These are phyloP conservation scores for Kurtzmaniella cleridarum DNA, from an alignment of 805 yeast species.

Conservation along the genomic window DNA sequence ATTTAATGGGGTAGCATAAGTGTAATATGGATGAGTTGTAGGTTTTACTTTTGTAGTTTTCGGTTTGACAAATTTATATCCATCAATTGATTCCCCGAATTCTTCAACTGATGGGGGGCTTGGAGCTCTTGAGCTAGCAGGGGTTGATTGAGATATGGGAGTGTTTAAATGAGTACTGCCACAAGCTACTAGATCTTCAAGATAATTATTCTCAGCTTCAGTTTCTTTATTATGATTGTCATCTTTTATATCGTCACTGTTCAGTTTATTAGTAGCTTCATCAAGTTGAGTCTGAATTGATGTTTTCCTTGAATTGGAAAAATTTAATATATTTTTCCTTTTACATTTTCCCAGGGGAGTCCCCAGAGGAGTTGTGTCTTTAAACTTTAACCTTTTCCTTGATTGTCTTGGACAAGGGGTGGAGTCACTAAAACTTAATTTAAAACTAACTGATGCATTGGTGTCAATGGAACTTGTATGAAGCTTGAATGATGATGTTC, in stretches of 20 bases:
- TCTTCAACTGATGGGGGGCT: conserved; percentile 19
- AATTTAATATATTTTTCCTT: conserved; percentile 20
- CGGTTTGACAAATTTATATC: conserved; percentile 34
- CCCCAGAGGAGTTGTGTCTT: conserved; percentile 18
- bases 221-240: conserved; percentile 4
- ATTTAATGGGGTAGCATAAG: conserved; percentile 14
- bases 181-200: background rate
- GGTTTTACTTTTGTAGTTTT: conserved; percentile 3
- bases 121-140: conserved; percentile 34
- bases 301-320: conserved; percentile 25
- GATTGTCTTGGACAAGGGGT: conserved; percentile 42
- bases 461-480: conserved; percentile 9
- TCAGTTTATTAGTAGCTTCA: conserved; percentile 7
- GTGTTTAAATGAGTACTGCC: conserved; percentile 14
- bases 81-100: conserved; percentile 35
- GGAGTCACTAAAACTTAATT: conserved; percentile 30
- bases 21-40: conserved; percentile 10
- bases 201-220: background rate
- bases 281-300: conserved; percentile 14
- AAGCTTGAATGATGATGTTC: conserved; percentile 2
- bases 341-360: conserved; percentile 11
- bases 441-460: conserved; percentile 10
- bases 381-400: conserved; percentile 29
- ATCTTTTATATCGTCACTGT: conserved; percentile 8
- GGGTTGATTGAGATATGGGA: conserved; percentile 40